Conservation (phyloP, 257 asterid species). For the Prunella vulgaris region DNA sequence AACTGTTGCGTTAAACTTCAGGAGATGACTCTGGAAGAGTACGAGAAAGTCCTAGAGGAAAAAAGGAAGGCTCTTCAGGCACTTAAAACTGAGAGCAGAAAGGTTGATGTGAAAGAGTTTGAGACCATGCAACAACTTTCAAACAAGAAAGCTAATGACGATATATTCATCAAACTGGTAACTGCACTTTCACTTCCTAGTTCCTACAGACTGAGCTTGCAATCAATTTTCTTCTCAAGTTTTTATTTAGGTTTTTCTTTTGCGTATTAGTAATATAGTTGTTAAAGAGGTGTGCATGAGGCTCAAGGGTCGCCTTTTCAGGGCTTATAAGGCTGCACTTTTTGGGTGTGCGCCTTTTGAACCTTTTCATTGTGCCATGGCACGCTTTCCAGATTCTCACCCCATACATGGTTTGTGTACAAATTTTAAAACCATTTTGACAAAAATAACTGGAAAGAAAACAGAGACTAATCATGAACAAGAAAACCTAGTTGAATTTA, state of each 20-base stretch:
- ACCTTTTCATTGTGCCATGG: too few relatives aligned
- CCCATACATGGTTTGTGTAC: not conserved
- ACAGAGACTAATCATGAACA: not conserved
- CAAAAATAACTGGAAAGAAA: not conserved
- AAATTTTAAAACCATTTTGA: too few relatives aligned
- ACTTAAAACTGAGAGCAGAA: constrained; percentile 72
- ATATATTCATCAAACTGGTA: constrained; percentile 79
- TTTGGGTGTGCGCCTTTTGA: not conserved
- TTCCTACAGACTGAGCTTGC: not conserved
- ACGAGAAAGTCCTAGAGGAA: constrained; percentile 76
- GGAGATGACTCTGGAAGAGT: constrained; percentile 98
- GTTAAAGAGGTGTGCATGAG: not conserved
- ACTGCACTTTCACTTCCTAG: constrained; percentile 1
- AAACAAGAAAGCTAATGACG: constrained; percentile 67
- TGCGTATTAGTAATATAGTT: too few relatives aligned
- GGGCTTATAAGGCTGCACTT: not conserved
- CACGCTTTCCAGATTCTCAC: too few relatives aligned
- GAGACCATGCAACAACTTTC: constrained; percentile 80
- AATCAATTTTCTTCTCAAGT: not conserved
- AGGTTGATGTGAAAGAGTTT: constrained; percentile 71
- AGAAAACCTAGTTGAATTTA: not conserved
- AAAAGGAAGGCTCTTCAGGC: constrained; percentile 70
- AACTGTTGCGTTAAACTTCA: constrained; percentile 21
- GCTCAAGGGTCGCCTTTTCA: not conserved
- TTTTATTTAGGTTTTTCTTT: too few relatives aligned